Evolutionary conservation across 805 yeast species (phyloP), one percentile per base, ranked within the genome.

Genomic region (Zygosaccharomyces gambellarensis): DNA sequence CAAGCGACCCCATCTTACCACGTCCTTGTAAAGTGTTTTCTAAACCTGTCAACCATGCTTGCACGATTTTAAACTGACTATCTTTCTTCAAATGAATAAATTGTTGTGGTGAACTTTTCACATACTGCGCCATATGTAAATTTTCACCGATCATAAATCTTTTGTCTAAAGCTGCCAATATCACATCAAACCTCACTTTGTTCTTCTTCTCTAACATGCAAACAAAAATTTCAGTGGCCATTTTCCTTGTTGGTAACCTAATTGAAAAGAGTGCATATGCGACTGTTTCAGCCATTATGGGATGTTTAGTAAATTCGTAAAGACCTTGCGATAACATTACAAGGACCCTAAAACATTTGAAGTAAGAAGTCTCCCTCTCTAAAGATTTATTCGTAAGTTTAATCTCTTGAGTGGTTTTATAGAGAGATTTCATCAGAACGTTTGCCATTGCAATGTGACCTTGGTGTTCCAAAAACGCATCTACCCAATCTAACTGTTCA

Each of bases 1-100:
- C 98, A 59, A 85, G 67, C 0, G 97, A 87, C 9, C 97, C 96
- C 77, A 87, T 76, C 59, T 82, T 85, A 6, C 98, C 98, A 57
- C 90, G 77, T 2, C 97, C 97, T 49, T 82, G 88, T 39, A 89
- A 59, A 0, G 90, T 83, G 43, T 77, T 78, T 45, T 77, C 83
- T 3, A 88, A 83, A 10, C 81, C 70, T 43, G 71, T 68, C 40
- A 88, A 61, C 96, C 96, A 89, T 32, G 83, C 76, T 52, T 82
- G 86, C 57, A 85, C 78, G 53, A 73, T 70, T 45, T 62, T 63
- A 12, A 69, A 55, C 19, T 57, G 59, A 30, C 58, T 53, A 28
- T 59, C 58, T 27, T 49, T 38, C 28, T 50, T 52, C 22, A 57
- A 39, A 47, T 53, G 57, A 17, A 50, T 41, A 31, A 56, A 61